phyloP scores from a whole-genome alignment of 768 basidiomycete genomes.

The Termitomyces sp. region DNA sequence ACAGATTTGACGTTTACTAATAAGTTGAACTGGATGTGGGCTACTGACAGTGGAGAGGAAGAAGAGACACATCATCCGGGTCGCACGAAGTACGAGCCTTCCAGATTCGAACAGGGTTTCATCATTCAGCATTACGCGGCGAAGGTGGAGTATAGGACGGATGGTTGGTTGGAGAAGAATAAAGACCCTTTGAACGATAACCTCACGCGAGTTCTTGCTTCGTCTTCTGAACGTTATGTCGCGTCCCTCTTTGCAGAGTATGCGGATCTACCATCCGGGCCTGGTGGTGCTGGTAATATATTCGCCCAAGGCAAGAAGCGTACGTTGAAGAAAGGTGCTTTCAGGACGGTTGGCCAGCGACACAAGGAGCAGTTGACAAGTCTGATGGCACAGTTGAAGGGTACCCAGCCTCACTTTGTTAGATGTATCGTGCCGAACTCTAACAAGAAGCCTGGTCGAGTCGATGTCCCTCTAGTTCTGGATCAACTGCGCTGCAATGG shows the following conservation, averaged over 20 bases:
- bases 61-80: conserved; percentile 66
- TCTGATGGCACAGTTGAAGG: conserved; percentile 86
- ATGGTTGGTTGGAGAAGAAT: conserved; percentile 99
- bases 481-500: conserved; percentile 98
- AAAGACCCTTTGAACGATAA: conserved; percentile 98
- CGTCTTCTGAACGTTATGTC: conserved; percentile 80
- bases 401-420: conserved; percentile 97
- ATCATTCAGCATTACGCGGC: conserved; percentile 96
- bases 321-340: conserved; percentile 89
- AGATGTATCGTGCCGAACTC: conserved; percentile 96
- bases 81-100: conserved; percentile 77
- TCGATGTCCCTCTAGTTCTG: conserved; percentile 92
- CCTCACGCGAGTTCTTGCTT: conserved; percentile 81
- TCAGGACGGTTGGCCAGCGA: conserved; percentile 91
- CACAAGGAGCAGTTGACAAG: conserved; percentile 94
- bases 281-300: conserved; percentile 33
- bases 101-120: conserved; percentile 92
- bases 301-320: conserved; percentile 64
- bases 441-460: conserved; percentile 84
- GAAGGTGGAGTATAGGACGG: conserved; percentile 92
- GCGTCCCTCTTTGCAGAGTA: conserved; percentile 84
- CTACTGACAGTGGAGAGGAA: conserved; percentile 37
- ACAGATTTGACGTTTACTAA: conserved; percentile 92
- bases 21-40: conserved; percentile 85
- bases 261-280: conserved; percentile 39